A percentile compares a stretch with the other conserved stretches of the same genome.
phyloP scores from a whole-genome alignment of 805 yeast genomes.

The Candida sphagnicola region DNA sequence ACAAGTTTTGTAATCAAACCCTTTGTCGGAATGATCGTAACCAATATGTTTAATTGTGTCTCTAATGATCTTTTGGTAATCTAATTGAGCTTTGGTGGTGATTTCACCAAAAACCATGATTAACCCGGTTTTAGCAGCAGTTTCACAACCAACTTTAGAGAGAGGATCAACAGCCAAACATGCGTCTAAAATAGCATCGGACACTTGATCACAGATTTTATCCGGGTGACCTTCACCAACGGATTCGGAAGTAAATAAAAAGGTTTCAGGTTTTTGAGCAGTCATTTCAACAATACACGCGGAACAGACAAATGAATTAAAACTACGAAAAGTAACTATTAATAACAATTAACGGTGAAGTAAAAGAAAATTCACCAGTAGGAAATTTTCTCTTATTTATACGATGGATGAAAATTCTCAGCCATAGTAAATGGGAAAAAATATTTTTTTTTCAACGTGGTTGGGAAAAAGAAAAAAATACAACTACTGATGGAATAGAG shows the following conservation, averaged over 20 bases:
- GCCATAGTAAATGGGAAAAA: not conserved
- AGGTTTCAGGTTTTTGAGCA: constrained; percentile 28
- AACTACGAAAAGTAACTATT: not conserved
- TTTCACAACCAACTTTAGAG: constrained; percentile 98
- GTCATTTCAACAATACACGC: no score
- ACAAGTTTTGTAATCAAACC: constrained; percentile 99
- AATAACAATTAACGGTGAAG: not conserved
- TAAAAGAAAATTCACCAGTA: not conserved
- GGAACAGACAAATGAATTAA: no score
- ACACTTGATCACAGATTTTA: constrained; percentile 97
- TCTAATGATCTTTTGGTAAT: constrained; percentile 96
- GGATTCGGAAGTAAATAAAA: constrained; percentile 79
- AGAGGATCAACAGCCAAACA: constrained; percentile 93
- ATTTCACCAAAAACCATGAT: constrained; percentile 99
- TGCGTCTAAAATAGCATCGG: constrained; percentile 97
- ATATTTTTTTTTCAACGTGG: constrained; percentile 1
- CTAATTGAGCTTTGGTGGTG: constrained; percentile 92
- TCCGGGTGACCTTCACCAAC: constrained; percentile 96
- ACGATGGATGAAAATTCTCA: not conserved
- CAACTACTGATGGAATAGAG: no score
- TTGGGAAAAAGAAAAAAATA: no score
- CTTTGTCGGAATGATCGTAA: constrained; percentile 92
- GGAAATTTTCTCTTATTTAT: not conserved
- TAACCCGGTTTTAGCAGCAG: constrained; percentile 99
- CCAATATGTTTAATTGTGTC: constrained; percentile 98